Evolutionary conservation across 257 asterid species (phyloP).

Genomic region (Nicotiana sylvestris): DNA sequence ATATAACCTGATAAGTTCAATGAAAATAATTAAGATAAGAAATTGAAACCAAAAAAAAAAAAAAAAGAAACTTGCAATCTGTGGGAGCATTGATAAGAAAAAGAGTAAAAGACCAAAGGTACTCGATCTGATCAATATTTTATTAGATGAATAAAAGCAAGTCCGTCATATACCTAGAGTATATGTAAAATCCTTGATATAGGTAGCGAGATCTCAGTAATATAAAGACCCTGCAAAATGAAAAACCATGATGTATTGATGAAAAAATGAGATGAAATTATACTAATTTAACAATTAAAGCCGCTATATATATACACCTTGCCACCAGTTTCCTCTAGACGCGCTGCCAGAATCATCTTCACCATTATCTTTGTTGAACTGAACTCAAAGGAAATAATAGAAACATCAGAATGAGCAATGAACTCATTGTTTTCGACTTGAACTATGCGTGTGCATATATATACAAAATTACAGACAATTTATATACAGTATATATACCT

Average conservation of each 20-base stretch:
- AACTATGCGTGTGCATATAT: no score
- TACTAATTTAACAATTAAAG: neutral
- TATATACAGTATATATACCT: no score
- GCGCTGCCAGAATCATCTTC: conserved; percentile 71
- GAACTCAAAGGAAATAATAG: neutral
- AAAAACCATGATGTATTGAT: neutral
- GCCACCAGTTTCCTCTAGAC: conserved; percentile 94
- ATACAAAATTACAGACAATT: no score
- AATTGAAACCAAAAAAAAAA: neutral
- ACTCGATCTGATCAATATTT: neutral
- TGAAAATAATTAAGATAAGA: neutral
- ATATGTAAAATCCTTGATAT: conserved; percentile 19
- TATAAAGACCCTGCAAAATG: conserved; percentile 60
- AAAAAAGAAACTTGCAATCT: neutral
- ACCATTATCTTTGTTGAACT: conserved; percentile 53
- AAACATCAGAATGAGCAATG: neutral
- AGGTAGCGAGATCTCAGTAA: conserved; percentile 39
- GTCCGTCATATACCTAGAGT: conserved; percentile 24
- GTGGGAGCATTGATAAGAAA: neutral
- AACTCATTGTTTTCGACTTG: no score
- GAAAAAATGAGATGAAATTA: neutral
- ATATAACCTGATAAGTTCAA: neutral
- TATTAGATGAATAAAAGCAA: neutral
- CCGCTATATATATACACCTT: conserved; percentile 38
- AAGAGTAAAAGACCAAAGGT: neutral